These are phyloP conservation scores for Picea glauca DNA, from an alignment of 75 land plant species.

Conservation along the genomic window DNA sequence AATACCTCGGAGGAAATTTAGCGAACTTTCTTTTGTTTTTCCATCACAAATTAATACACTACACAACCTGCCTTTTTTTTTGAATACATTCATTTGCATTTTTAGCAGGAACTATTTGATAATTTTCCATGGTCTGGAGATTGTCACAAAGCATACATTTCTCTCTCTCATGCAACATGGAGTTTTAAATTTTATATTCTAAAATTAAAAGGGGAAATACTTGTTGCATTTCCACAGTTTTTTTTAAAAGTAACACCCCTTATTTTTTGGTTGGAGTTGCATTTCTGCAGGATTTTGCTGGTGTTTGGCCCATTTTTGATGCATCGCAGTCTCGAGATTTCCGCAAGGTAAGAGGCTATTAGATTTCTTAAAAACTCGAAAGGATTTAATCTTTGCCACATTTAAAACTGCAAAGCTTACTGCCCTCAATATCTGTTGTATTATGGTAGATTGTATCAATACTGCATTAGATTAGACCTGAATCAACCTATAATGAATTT, in stretches of 20 bases:
- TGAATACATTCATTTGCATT: no score
- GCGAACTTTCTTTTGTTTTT: no score
- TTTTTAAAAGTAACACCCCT: no score
- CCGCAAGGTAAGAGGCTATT: slow-evolving; percentile 59
- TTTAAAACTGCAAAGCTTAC: background rate
- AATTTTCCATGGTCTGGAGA: no score
- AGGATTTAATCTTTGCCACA: background rate
- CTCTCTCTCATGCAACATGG: no score
- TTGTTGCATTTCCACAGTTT: background rate
- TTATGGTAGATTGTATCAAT: background rate
- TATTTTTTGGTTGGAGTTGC: background rate
- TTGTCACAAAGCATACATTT: no score
- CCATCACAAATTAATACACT: no score
- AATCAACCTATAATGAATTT: background rate
- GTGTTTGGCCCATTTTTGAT: slow-evolving; percentile 99
- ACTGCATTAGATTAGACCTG: background rate
- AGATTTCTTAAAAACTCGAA: background rate
- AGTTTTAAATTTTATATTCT: no score
- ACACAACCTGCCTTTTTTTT: no score
- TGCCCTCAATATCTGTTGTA: background rate
- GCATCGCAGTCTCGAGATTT: slow-evolving; percentile 93
- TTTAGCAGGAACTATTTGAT: no score
- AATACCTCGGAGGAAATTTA: no score
- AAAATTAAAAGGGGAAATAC: no score
- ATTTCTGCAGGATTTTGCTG: slow-evolving; percentile 80